Base-by-base conservation (phyloP, 345 rosid genomes). In the Excoecaria agallocha region DNA sequence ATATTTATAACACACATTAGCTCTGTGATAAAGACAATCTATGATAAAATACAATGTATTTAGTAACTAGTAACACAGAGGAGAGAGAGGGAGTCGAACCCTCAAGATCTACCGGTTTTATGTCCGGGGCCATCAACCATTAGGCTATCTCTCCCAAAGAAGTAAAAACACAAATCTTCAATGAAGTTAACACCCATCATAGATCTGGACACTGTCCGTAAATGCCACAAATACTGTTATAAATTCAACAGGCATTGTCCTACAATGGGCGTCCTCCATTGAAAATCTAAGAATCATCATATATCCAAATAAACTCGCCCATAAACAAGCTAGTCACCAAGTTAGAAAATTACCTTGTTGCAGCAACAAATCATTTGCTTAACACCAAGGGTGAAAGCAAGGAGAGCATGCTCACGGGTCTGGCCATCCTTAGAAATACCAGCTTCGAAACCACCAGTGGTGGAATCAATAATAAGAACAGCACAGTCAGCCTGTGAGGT, bases 331-430 rank as follows among this genome's bases (percentile, higher is more conserved):
- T 17, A 19, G 1, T 30, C 30, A 19, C n/a, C 60, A 19, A 20
- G 25, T 19, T 55, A 55, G 54, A 17, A 5, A 7, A 30, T 64
- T 13, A 83, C 94, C 89, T 90, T 90, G 85, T 90, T 90, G 72
- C 95, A 90, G 75, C 92, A 93, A 85, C 96, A 90, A 49, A 92
- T 92, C 97, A 87, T 90, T 76, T 90, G 97, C 80, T 45, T 90
- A 46, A 93, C 97, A 84, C 96, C 98, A 35, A 90, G 98, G 59
- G 98, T 67, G 25, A 67, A 67, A 67, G 70, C 89, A 3, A 90
- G 86, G 19, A 90, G 87, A 15, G 96, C 96, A 48, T 90, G 96
- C 79, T 92, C 92, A 59, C 94, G 91, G 39, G 95, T 90, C 80
- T 90, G 95, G 0, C 95, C 95, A 72, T 90, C 92, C 92, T 90